Evolutionary conservation across 2,329 filamentous ascomycete genomes (phyloP), one percentile per base, ranked within the genome.

Genomic region (Epichloe elymi): DNA sequence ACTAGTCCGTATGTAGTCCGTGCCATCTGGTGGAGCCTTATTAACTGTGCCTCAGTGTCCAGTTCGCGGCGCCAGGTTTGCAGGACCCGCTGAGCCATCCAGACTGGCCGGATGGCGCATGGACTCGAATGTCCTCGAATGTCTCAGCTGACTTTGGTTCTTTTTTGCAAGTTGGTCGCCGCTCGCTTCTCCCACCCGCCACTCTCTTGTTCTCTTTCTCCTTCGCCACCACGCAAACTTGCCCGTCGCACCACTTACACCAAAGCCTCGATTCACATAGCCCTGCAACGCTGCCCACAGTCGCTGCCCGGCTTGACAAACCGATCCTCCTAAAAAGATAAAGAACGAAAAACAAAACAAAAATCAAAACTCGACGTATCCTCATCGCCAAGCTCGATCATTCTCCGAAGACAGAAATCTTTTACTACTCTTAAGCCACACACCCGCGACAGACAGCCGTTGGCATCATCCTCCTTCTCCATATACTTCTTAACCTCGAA

Each of bases 401-500:
- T 30, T 30, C 11, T 15, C 6, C 5, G 10, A 14, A 48, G 20
- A 19, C 8, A 30, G 39, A 41, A 23, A 20, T 39, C 17, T 33
- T 33, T 4, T 15, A 19, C 36, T 33, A 33, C 36, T 11, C 15
- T 30, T 19, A 39, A 26, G 36, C 15, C 15, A 14, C 36, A n/a
- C 36, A n/a, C 36, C 4, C 14, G 14, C 36, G 6, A 7, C 23
- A 19, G 15, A 33, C 49, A 14, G 46, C 43, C 30, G 19, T 19
- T 35, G 46, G 35, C 30, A 15, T n/a, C 37, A 67, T 42, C 42
- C 45, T 49, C 44, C 35, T 20, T 30, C 47, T 40, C 11, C 54
- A 48, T 4, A 39, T 33, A 44, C 48, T 40, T 41, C 45, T 39
- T 26, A 33, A 46, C 40, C 49, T 30, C 38, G 15, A 8, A 26